phyloP scores from a whole-genome alignment of 148 eudicot species.

The Gaultheria prostrata region DNA sequence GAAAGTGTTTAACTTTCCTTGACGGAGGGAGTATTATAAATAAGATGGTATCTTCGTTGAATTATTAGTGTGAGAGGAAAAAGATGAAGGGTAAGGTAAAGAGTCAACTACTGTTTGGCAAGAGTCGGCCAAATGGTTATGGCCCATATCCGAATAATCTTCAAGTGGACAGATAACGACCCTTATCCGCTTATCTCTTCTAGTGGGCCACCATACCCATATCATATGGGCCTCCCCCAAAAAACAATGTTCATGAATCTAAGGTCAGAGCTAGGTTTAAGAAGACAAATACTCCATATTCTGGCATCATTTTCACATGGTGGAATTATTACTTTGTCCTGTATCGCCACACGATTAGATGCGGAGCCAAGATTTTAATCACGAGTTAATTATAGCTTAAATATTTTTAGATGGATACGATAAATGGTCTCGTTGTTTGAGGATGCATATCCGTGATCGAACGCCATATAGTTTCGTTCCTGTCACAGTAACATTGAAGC shows the following conservation, averaged over 20 bases:
- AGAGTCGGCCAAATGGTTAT: background rate
- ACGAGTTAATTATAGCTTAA: background rate
- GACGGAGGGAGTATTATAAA: too few relatives aligned
- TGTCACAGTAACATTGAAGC: background rate
- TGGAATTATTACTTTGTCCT: background rate
- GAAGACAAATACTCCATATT: too few relatives aligned
- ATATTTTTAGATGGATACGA: too few relatives aligned
- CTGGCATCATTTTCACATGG: background rate
- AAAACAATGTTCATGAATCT: background rate
- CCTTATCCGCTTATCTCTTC: conserved; percentile 1
- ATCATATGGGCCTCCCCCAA: background rate
- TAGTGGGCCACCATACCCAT: background rate
- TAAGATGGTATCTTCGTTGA: too few relatives aligned
- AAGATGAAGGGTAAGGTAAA: background rate
- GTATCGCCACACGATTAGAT: background rate
- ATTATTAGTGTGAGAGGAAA: too few relatives aligned
- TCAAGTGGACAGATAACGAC: background rate
- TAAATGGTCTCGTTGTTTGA: too few relatives aligned
- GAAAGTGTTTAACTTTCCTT: too few relatives aligned
- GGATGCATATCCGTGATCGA: too few relatives aligned
- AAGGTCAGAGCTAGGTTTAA: background rate
- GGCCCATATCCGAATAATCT: conserved; percentile 2
- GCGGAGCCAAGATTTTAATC: background rate
- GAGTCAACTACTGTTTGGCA: background rate
- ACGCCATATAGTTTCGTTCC: background rate